Base-by-base conservation (phyloP, 805 yeast species). In the Pichia heedii region DNA sequence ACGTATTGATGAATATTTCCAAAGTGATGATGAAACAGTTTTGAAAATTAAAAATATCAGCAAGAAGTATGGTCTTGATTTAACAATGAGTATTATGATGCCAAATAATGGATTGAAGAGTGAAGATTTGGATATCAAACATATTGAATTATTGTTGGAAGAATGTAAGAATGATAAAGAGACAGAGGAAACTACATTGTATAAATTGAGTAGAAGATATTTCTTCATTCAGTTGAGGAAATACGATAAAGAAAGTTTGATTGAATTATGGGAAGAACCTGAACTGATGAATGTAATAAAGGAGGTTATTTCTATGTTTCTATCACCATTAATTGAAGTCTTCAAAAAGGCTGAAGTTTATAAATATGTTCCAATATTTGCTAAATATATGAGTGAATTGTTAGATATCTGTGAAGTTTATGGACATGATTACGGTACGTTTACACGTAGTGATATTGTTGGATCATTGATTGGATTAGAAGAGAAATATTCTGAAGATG, bases 251-350 rank as follows among this genome's bases (percentile, higher is more conserved):
- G 76, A 78, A 44, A 65, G 82, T 36, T 62, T 89, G 68, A 79
- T 79, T 53, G 80, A 81, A 55, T 58, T 89, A 36, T 86, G 96
- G 95, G 78, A 77, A 37, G 95, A 89, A 53, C 87, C 90, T 0
- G 85, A 84, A 50, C 66, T 94, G 37, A 79, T 88, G n/a, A 71
- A 71, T 32, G 69, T 90, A 35, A 67, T 89, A 45, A 83, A 83
- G 50, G 85, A 84, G 39, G 67, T 87, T 24, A 70, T 93, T 38
- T 68, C 85, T 2, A 67, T 84, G 49, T 78, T 84, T 49, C 84
- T 83, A 57, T 81, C 80, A 49, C 93, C 94, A 1, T 65, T 85
- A 57, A 80, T 84, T 44, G 70, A 70, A 24, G 69, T 85, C 1
- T 81, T 84, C 65, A 76, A 76, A 47, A 70, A 74, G 27, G 84